Conservation (phyloP, 2,329 filamentous ascomycete genomes). For the Chaetomium sp. region DNA sequence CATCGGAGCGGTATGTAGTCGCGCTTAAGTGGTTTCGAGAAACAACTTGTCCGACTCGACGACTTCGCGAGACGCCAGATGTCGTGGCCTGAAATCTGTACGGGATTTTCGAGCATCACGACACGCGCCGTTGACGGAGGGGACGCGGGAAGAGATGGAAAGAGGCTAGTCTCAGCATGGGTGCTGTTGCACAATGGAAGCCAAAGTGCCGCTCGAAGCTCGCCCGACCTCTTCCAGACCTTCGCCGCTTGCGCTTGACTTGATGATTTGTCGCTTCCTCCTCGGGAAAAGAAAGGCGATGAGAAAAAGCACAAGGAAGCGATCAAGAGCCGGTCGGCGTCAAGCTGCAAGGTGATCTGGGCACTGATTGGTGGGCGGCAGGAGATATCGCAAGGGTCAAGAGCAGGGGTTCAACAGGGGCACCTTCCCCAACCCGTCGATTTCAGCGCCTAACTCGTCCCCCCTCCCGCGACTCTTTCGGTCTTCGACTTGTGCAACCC, state of each 20-base stretch:
- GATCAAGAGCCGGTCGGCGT: slow-evolving; percentile 21
- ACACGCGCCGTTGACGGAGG: too few species aligned
- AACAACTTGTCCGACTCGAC: too few species aligned
- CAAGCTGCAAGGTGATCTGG: slow-evolving; percentile 28
- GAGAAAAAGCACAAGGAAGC: neutral
- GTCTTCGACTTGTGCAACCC: neutral
- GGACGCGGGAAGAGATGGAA: too few species aligned
- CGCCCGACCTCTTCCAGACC: neutral
- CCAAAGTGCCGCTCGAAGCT: neutral
- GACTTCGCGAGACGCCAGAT: too few species aligned
- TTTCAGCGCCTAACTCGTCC: slow-evolving; percentile 21
- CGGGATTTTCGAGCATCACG: too few species aligned
- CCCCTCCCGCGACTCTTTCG: slow-evolving; percentile 5
- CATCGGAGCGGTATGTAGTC: too few species aligned
- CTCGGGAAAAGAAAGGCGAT: neutral
- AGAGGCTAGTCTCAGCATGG: too few species aligned
- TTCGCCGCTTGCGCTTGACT: neutral
- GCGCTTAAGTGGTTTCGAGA: too few species aligned
- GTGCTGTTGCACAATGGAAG: neutral
- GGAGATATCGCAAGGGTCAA: slow-evolving; percentile 16
- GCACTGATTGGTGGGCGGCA: slow-evolving; percentile 22
- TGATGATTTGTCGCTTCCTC: neutral
- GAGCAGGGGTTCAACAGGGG: too few species aligned
- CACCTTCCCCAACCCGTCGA: neutral
- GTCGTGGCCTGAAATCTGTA: too few species aligned